Evolutionary conservation across 2,329 filamentous ascomycete species (phyloP).

Genomic region (Trichoderma cornu-damae): DNA sequence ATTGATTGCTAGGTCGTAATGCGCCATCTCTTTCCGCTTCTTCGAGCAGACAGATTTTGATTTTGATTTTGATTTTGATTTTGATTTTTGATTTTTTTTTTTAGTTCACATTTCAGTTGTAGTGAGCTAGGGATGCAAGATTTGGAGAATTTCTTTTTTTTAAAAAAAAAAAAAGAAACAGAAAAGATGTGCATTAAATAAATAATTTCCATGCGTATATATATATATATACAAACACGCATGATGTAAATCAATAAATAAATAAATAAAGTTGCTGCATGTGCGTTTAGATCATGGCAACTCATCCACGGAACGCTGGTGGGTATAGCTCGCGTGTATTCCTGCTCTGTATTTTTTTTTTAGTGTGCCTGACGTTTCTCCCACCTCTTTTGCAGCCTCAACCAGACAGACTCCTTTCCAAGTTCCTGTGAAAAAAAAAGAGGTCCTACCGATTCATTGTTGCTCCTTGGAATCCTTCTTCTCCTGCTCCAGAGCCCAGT

Average conservation of each 20-base stretch:
- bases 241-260: too few species aligned
- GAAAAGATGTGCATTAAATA: slow-evolving; percentile 7
- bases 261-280: slow-evolving; percentile 2
- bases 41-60: neutral
- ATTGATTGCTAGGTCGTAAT: neutral
- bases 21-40: neutral
- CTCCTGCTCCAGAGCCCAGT: slow-evolving; percentile 52
- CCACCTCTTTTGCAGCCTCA: neutral
- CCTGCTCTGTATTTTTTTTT: too few species aligned
- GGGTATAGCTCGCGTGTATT: neutral
- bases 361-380: neutral
- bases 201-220: neutral
- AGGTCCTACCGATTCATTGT: neutral
- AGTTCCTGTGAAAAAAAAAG: neutral
- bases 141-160: too few species aligned
- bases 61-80: too few species aligned
- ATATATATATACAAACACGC: neutral
- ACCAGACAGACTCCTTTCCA: neutral
- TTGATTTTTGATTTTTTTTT: too few species aligned
- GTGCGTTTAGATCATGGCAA: neutral
- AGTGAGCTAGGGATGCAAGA: neutral
- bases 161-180: too few species aligned
- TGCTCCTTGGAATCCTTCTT: slow-evolving; percentile 30
- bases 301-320: neutral
- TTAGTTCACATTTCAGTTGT: too few species aligned